Evolutionary conservation across 1,284 basidiomycete genomes (phyloP).

Genomic region (Kwoniella shivajii): DNA sequence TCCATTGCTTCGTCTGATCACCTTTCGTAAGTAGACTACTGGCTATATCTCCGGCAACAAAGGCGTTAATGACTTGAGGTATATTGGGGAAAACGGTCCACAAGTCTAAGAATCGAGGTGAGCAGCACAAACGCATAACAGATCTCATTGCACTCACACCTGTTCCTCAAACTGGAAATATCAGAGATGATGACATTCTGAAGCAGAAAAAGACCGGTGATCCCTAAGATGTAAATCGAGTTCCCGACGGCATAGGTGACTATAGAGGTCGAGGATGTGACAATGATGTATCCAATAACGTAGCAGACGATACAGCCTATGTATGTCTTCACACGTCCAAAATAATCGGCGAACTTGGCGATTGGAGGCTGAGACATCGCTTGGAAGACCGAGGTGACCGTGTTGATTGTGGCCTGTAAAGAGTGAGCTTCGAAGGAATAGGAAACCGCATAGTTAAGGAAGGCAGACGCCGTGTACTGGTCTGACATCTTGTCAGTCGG

Average conservation of each 20-base stretch:
- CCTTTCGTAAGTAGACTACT: constrained; percentile 15
- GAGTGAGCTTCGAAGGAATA: constrained; percentile 41
- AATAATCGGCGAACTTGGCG: constrained; percentile 48
- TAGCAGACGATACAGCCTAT: constrained; percentile 45
- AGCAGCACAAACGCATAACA: too few species aligned
- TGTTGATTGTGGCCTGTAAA: constrained; percentile 43
- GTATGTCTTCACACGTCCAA: constrained; percentile 49
- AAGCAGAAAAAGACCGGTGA: constrained; percentile 44
- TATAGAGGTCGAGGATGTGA: constrained; percentile 37
- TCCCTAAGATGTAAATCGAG: constrained; percentile 49
- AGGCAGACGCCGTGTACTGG: constrained; percentile 36
- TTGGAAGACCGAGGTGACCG: constrained; percentile 46
- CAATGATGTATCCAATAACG: constrained; percentile 46
- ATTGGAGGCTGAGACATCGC: constrained; percentile 50
- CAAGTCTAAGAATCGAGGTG: constrained; percentile 29
- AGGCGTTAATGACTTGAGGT: constrained; percentile 47
- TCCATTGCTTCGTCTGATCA: constrained; percentile 25
- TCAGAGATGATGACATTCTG: constrained; percentile 48
- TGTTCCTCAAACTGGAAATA: constrained; percentile 42
- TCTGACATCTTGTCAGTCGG: constrained; percentile 25
- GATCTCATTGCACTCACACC: constrained; percentile 26
- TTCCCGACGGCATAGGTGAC: constrained; percentile 46
- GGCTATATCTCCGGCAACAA: constrained; percentile 41
- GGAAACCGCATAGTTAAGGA: constrained; percentile 42
- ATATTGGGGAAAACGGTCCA: constrained; percentile 50